These are phyloP conservation scores for Ramaria rubella DNA, from an alignment of 768 basidiomycete genomes.

Conservation along the genomic window DNA sequence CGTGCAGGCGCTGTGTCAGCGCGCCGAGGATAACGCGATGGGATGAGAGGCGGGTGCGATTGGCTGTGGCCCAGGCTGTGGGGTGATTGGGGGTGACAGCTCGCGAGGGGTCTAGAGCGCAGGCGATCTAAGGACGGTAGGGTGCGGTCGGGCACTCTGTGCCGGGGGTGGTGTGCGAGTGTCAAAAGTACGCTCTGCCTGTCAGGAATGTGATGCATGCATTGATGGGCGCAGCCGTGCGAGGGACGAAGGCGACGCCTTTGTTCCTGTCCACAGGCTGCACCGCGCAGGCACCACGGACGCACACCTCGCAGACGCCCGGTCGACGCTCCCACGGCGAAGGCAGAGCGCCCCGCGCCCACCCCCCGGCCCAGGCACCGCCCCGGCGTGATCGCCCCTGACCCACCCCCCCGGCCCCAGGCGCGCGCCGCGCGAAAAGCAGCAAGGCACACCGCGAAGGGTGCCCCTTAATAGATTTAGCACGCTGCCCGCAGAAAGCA, in stretches of 20 bases:
- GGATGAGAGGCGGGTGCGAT: no score
- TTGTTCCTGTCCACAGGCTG: background rate
- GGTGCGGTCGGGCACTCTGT: no score
- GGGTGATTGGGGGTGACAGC: no score
- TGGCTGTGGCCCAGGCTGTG: no score
- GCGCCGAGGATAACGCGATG: background rate
- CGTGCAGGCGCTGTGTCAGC: no score
- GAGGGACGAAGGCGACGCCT: slow-evolving; percentile 2
- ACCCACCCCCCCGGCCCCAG: background rate
- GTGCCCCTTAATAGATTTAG: slow-evolving; percentile 10
- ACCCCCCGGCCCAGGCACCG: background rate
- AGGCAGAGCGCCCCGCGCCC: background rate
- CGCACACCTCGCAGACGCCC: background rate
- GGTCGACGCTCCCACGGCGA: background rate
- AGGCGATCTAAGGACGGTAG: no score
- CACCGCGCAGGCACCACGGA: background rate
- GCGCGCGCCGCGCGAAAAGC: background rate
- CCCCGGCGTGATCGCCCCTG: background rate
- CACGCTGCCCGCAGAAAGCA: background rate
- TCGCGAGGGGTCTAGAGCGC: no score
- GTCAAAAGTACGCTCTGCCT: no score
- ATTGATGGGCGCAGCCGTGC: no score
- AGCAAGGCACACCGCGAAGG: background rate
- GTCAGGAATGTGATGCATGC: no score
- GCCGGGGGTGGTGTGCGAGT: no score